These are phyloP conservation scores for Backusella australiensis DNA, from an alignment of 192 early-diverging fungal species.

Conservation along the genomic window DNA sequence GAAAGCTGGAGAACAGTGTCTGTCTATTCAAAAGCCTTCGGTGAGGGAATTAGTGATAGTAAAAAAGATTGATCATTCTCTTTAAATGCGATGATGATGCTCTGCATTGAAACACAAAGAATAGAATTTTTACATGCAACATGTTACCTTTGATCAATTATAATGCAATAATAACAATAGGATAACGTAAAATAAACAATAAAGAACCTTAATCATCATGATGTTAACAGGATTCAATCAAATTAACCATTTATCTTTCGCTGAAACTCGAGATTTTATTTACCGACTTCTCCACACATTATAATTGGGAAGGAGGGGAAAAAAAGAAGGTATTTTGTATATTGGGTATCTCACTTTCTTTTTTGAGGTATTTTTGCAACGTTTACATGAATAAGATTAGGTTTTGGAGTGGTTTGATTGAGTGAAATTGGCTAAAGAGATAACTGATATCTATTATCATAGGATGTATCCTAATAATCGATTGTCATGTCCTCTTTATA, in stretches of 20 bases:
- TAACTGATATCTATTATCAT: neutral
- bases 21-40: neutral
- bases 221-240: neutral
- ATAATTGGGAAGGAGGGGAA: neutral
- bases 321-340: neutral
- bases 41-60: neutral
- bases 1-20: neutral
- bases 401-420: neutral
- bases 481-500: conserved; percentile 4
- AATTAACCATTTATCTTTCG: neutral
- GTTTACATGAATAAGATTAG: neutral
- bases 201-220: neutral
- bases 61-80: neutral
- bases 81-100: neutral
- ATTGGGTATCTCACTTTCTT: neutral
- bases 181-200: neutral
- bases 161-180: neutral
- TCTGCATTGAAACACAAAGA: neutral
- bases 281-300: neutral
- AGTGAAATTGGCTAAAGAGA: neutral
- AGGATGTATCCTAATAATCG: neutral
- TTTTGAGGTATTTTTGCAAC: neutral
- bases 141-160: neutral
- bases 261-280: neutral
- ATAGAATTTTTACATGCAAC: neutral